Evolutionary conservation across 495 filamentous ascomycete genomes (phyloP).

Genomic region (Podospora sp.): DNA sequence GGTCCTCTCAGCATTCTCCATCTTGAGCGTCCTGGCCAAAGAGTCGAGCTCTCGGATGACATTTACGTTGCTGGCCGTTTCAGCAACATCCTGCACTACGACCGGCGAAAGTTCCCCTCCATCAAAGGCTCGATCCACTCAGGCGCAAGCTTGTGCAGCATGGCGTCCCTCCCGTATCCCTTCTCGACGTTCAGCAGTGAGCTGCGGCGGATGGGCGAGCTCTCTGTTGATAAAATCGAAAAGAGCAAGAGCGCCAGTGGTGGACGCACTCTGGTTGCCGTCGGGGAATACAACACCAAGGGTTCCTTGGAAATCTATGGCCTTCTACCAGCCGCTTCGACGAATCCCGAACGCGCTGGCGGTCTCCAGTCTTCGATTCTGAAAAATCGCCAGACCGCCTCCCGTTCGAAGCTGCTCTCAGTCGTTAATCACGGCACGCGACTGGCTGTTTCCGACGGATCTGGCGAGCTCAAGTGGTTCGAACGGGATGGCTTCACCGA

Average conservation of each 20-base stretch:
- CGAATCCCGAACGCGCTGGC: conserved; percentile 32
- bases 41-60: conserved; percentile 57
- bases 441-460: conserved; percentile 81
- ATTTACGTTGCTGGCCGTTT: conserved; percentile 89
- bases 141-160: conserved; percentile 76
- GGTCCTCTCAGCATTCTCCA: conserved; percentile 83
- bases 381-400: conserved; percentile 84
- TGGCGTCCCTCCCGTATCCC: conserved; percentile 73
- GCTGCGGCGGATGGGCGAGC: conserved; percentile 53
- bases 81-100: conserved; percentile 86
- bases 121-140: conserved; percentile 79
- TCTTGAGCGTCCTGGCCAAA: conserved; percentile 57
- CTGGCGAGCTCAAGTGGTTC: conserved; percentile 87
- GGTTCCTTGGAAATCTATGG: conserved; percentile 89
- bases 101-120: conserved; percentile 81
- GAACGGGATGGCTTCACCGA: conserved; percentile 85
- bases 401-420: conserved; percentile 78
- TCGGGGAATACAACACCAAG: conserved; percentile 93
- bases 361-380: conserved; percentile 45
- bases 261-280: conserved; percentile 71
- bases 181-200: conserved; percentile 59
- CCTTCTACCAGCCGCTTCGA: conserved; percentile 42
- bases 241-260: conserved; percentile 53
- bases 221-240: conserved; percentile 54
- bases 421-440: conserved; percentile 83